Percentiles rank a stretch among this genome's conserved stretches.
phyloP scores from a whole-genome alignment of 495 filamentous ascomycete genomes.

The Daldinia vernicosa region DNA sequence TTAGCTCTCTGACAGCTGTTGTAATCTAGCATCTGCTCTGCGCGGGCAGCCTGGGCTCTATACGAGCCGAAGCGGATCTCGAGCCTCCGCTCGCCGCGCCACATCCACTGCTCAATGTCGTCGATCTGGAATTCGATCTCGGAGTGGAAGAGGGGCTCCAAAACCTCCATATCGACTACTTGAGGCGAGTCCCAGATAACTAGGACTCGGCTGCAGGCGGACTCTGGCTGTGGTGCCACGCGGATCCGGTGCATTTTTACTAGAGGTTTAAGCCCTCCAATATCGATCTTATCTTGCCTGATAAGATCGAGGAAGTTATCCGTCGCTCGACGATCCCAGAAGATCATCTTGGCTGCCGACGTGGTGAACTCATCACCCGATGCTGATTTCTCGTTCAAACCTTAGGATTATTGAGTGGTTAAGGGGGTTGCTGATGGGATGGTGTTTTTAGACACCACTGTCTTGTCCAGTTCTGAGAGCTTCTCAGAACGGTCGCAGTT shows the following conservation, averaged over 20 bases:
- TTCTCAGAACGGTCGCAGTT: too few relatives aligned
- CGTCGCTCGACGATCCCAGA: background rate
- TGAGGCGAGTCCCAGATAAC: background rate
- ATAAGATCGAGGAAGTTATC: background rate
- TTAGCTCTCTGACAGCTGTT: too few relatives aligned
- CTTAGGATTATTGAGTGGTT: too few relatives aligned
- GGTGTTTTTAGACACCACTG: too few relatives aligned
- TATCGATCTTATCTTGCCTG: background rate
- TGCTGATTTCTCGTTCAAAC: too few relatives aligned
- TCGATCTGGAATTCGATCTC: background rate
- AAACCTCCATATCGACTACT: background rate
- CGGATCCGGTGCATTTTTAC: background rate
- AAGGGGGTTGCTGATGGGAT: too few relatives aligned
- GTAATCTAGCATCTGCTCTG: background rate
- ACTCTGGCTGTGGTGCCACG: background rate
- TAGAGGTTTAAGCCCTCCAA: background rate
- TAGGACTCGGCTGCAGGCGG: background rate
- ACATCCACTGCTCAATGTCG: background rate
- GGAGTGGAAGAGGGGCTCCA: background rate
- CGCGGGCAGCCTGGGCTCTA: background rate
- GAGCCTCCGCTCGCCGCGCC: background rate
- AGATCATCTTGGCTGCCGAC: background rate
- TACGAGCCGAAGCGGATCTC: slow-evolving; percentile 5
- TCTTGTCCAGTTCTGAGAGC: too few relatives aligned
- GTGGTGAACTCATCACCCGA: background rate